Conservation (phyloP, 345 rosid species). For the Ailanthus altissimus region DNA sequence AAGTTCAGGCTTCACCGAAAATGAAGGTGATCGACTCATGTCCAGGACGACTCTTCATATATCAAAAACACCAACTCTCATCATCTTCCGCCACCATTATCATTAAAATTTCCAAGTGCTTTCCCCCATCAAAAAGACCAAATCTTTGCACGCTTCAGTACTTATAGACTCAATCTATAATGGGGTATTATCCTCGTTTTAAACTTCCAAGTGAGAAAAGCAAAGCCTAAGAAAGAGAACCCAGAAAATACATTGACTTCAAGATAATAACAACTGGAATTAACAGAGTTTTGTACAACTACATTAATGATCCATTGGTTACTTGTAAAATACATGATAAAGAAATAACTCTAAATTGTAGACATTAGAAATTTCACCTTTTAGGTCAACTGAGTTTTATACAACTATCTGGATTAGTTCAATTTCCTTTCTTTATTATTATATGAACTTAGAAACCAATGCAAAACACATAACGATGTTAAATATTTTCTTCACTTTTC, state of each 20-base stretch:
- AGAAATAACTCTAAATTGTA: not conserved
- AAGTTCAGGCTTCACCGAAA: slow-evolving; percentile 71
- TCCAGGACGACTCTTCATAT: slow-evolving; percentile 39
- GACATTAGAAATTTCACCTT: not conserved
- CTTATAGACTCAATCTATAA: slow-evolving; percentile 18
- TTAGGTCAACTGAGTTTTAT: not conserved
- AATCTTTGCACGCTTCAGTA: not conserved
- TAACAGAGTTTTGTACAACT: not conserved
- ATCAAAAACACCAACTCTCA: slow-evolving; percentile 30
- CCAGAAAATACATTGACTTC: slow-evolving; percentile 6
- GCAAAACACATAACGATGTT: not conserved
- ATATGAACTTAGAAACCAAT: not conserved
- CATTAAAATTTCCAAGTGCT: slow-evolving; percentile 3
- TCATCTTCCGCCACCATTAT: slow-evolving; percentile 28
- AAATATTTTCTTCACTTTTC: not conserved
- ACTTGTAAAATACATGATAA: not conserved
- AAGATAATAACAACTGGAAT: not conserved
- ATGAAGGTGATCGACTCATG: slow-evolving; percentile 92
- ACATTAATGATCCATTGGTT: slow-evolving; percentile 8
- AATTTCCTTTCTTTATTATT: not conserved
- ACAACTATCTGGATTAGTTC: not conserved
- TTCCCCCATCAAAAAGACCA: not conserved
- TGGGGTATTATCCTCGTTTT: slow-evolving; percentile 3
- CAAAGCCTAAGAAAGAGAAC: slow-evolving; percentile 25
- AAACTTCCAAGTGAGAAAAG: slow-evolving; percentile 8